Evolutionary conservation across 2,329 filamentous ascomycete genomes (phyloP).

Genomic region (Emergomyces orientalis): DNA sequence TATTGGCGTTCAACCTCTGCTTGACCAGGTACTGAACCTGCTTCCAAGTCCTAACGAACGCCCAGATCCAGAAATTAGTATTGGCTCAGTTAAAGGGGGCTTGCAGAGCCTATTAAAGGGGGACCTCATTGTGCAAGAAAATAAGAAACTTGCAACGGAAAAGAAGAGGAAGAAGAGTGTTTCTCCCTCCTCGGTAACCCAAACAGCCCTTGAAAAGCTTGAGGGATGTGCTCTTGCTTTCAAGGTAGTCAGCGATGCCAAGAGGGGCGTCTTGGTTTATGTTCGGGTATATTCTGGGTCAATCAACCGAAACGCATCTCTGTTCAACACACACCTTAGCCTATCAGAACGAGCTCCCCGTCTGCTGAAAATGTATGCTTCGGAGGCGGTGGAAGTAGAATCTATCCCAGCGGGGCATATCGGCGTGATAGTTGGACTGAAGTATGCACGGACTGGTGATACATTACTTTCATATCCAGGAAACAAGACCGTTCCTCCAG

Average conservation of each 20-base stretch:
- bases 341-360: constrained; percentile 70
- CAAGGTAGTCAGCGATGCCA: constrained; percentile 85
- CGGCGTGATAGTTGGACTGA: constrained; percentile 82
- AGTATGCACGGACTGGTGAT: constrained; percentile 85
- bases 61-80: constrained; percentile 66
- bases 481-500: constrained; percentile 55
- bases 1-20: constrained; percentile 82
- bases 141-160: constrained; percentile 25
- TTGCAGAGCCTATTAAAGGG: constrained; percentile 43
- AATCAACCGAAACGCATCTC: constrained; percentile 60
- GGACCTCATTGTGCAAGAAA: constrained; percentile 33
- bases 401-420: constrained; percentile 81
- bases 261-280: constrained; percentile 80
- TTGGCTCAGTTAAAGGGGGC: constrained; percentile 50
- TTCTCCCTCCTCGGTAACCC: constrained; percentile 39
- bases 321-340: constrained; percentile 81
- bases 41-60: constrained; percentile 74
- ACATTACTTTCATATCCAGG: constrained; percentile 70
- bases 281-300: constrained; percentile 84
- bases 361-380: constrained; percentile 81
- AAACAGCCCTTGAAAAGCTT: constrained; percentile 49
- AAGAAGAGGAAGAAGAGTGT: constrained; percentile 36
- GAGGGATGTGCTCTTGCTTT: constrained; percentile 64
- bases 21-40: constrained; percentile 81
- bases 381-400: constrained; percentile 74